Percentiles rank a stretch among this genome's conserved stretches.
Evolutionary conservation across 495 filamentous ascomycete species (phyloP).

Genomic region (Tuber borchii): DNA sequence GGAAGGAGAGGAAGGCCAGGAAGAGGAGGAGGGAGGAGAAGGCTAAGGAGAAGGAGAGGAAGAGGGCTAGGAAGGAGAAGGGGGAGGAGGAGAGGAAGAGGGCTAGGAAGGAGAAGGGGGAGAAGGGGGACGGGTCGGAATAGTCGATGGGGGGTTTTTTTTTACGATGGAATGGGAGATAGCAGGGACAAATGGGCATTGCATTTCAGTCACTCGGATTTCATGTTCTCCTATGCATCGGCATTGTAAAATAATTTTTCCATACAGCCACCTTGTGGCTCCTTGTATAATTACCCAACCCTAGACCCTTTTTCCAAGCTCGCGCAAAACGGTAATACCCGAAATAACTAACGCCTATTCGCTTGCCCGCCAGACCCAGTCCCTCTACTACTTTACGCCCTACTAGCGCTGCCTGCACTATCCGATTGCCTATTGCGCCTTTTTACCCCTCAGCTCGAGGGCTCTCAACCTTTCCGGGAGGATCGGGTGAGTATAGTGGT

Average conservation of each 20-base stretch:
- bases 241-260: neutral
- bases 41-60: neutral
- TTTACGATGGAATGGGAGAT: neutral
- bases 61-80: neutral
- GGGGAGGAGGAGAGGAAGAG: neutral
- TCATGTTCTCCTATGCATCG: neutral
- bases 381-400: neutral
- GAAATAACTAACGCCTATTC: neutral
- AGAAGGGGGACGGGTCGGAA: neutral
- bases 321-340: neutral
- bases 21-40: neutral
- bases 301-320: neutral
- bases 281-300: neutral
- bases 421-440: slow-evolving; percentile 37
- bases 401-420: neutral
- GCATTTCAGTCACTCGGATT: neutral
- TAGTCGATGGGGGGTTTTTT: neutral
- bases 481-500: slow-evolving; percentile 97
- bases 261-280: neutral
- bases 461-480: slow-evolving; percentile 87
- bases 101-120: neutral
- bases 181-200: neutral
- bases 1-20: neutral
- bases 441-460: slow-evolving; percentile 68
- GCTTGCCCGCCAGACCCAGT: neutral